A percentile compares a stretch with the other conserved stretches of the same genome.
Conservation (phyloP, 148 eudicot genomes). For the Rhododendron ferrugineum region DNA sequence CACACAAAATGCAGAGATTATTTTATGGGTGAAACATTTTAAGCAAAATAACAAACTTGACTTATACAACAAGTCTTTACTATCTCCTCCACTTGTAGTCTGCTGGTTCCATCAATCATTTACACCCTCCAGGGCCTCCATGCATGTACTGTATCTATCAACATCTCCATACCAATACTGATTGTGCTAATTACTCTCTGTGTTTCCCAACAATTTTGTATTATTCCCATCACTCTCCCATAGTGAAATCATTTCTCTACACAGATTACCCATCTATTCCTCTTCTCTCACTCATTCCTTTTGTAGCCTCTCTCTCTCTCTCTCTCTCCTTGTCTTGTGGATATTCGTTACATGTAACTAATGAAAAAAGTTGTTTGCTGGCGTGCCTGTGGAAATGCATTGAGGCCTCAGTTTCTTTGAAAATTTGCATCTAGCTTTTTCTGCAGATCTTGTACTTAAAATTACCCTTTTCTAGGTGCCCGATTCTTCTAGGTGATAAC, state of each 20-base stretch:
- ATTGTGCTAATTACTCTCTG: neutral
- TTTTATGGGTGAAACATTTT: neutral
- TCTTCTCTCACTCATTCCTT: neutral
- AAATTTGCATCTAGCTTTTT: constrained; percentile 15
- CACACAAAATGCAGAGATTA: neutral
- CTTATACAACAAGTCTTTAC: neutral
- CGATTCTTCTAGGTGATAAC: constrained; percentile 72
- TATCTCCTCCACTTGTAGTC: neutral
- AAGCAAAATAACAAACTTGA: neutral
- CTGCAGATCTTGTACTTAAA: constrained; percentile 6
- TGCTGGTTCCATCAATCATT: neutral
- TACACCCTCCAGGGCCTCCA: neutral
- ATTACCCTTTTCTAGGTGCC: constrained; percentile 39
- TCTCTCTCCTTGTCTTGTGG: neutral
- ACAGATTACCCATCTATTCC: neutral
- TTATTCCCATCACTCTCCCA: neutral
- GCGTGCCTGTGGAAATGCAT: neutral
- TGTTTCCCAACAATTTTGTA: neutral
- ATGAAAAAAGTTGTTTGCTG: neutral
- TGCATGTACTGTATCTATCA: neutral
- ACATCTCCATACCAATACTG: neutral
- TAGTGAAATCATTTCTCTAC: neutral
- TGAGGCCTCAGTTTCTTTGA: constrained; percentile 17
- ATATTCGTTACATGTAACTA: neutral
- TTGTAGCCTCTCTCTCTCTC: neutral